These are phyloP conservation scores for Plectosphaerella cucumerina DNA, from an alignment of 2,329 filamentous ascomycete genomes.

Conservation along the genomic window DNA sequence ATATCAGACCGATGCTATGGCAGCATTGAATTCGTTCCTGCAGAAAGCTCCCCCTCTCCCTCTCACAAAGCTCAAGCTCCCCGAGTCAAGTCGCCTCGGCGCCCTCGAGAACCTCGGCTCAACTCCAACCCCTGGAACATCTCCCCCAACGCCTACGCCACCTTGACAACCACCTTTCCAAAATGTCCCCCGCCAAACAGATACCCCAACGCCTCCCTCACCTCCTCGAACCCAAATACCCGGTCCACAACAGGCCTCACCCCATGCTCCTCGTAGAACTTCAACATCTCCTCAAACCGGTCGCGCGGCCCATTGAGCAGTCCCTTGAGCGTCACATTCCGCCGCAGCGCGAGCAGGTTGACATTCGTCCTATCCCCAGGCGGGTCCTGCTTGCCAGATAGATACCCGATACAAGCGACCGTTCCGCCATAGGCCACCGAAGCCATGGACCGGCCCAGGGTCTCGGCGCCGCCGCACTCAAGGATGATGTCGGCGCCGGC, in stretches of 20 bases:
- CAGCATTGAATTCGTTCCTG: too few species aligned
- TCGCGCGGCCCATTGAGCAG: slow-evolving; percentile 58
- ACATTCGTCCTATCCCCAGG: slow-evolving; percentile 52
- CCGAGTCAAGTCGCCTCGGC: too few species aligned
- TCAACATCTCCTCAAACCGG: slow-evolving; percentile 49
- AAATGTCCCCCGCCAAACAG: slow-evolving; percentile 50
- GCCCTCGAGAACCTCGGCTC: too few species aligned
- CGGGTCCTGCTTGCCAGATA: slow-evolving; percentile 50
- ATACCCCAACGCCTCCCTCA: slow-evolving; percentile 46
- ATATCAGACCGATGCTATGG: too few species aligned
- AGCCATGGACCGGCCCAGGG: slow-evolving; percentile 47
- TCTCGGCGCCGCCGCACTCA: slow-evolving; percentile 49
- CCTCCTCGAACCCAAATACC: slow-evolving; percentile 42
- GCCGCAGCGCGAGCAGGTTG: slow-evolving; percentile 48
- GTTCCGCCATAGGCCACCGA: slow-evolving; percentile 50
- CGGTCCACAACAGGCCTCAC: slow-evolving; percentile 44
- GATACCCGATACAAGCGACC: slow-evolving; percentile 47
- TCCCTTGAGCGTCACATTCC: slow-evolving; percentile 45
- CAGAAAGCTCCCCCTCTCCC: too few species aligned
- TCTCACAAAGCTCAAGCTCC: too few species aligned
- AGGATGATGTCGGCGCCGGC: slow-evolving; percentile 51
- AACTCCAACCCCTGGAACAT: too few species aligned
- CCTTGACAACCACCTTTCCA: slow-evolving; percentile 51
- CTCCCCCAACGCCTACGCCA: slow-evolving; percentile 15
- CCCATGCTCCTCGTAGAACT: slow-evolving; percentile 36